Conservation (phyloP, 495 filamentous ascomycete species). For the Penicillium salamii region DNA sequence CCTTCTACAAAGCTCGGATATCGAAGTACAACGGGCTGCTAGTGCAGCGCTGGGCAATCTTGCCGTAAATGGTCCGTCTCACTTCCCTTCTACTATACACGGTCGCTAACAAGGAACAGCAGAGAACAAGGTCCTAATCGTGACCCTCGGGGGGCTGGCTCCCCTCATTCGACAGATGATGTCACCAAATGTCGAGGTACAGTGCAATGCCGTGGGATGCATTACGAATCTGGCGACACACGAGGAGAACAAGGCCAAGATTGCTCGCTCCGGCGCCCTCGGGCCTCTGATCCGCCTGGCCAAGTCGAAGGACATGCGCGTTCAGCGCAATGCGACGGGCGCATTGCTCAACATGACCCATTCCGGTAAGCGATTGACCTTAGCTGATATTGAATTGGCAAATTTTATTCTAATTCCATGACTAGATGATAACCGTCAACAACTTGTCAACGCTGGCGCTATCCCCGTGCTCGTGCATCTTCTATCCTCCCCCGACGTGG, state of each 20-base stretch:
- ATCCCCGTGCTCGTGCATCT: constrained; percentile 96
- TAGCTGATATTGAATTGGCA: not conserved
- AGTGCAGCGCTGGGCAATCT: constrained; percentile 95
- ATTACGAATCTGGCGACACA: constrained; percentile 98
- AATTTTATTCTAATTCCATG: constrained; percentile 2
- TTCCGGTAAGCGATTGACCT: constrained; percentile 63
- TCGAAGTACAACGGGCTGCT: constrained; percentile 94
- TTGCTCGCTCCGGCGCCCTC: constrained; percentile 90
- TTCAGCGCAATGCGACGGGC: constrained; percentile 95
- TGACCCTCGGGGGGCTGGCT: constrained; percentile 81
- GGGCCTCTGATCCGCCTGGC: constrained; percentile 86
- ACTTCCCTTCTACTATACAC: not conserved
- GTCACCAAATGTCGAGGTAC: constrained; percentile 97
- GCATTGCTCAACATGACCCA: constrained; percentile 98
- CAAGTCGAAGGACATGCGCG: constrained; percentile 97
- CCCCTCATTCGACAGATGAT: constrained; percentile 98
- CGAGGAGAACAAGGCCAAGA: constrained; percentile 98
- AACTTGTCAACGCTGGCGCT: constrained; percentile 92
- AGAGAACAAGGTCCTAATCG: constrained; percentile 96
- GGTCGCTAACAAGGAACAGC: constrained; percentile 59
- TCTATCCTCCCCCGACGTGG: constrained; percentile 85
- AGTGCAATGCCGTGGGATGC: constrained; percentile 98
- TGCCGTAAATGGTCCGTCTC: constrained; percentile 83
- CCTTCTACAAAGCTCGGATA: constrained; percentile 89
- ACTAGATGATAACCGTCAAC: constrained; percentile 94